These are phyloP conservation scores for Macrocybe gigantea DNA, from an alignment of 768 basidiomycete genomes.

Conservation along the genomic window DNA sequence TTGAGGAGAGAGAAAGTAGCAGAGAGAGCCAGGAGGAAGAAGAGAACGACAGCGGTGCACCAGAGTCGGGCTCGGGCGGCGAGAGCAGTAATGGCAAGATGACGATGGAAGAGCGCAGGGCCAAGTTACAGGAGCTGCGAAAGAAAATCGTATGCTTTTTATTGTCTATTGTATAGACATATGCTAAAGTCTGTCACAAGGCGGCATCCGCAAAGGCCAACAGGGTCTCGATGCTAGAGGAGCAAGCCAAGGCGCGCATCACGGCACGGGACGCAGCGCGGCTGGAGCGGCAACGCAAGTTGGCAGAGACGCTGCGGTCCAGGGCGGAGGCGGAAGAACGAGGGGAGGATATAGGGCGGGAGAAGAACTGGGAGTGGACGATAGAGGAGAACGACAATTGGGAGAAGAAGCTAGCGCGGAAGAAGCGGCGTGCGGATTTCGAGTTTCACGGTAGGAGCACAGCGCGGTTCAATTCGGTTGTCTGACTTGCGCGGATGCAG, in stretches of 20 bases:
- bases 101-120: conserved; percentile 69
- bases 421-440: conserved; percentile 80
- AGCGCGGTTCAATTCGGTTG: not conserved
- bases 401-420: conserved; percentile 86
- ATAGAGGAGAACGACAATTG: conserved; percentile 95
- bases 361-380: conserved; percentile 93
- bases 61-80: conserved; percentile 18
- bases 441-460: conserved; percentile 79
- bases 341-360: conserved; percentile 88
- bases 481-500: conserved; percentile 31
- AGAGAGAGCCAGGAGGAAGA: not conserved
- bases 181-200: conserved; percentile 29
- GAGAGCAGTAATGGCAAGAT: conserved; percentile 16
- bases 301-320: conserved; percentile 79
- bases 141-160: conserved; percentile 67
- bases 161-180: not conserved
- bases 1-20: conserved; percentile 13
- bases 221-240: conserved; percentile 79
- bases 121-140: conserved; percentile 71
- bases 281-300: conserved; percentile 83
- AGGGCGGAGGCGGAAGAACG: conserved; percentile 87
- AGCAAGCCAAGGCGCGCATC: conserved; percentile 71
- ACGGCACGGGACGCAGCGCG: conserved; percentile 77
- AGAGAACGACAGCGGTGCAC: conserved; percentile 10
- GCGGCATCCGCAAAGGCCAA: conserved; percentile 77